Conservation (phyloP, 2,329 filamentous ascomycete species). For the Volutella citrinella region DNA sequence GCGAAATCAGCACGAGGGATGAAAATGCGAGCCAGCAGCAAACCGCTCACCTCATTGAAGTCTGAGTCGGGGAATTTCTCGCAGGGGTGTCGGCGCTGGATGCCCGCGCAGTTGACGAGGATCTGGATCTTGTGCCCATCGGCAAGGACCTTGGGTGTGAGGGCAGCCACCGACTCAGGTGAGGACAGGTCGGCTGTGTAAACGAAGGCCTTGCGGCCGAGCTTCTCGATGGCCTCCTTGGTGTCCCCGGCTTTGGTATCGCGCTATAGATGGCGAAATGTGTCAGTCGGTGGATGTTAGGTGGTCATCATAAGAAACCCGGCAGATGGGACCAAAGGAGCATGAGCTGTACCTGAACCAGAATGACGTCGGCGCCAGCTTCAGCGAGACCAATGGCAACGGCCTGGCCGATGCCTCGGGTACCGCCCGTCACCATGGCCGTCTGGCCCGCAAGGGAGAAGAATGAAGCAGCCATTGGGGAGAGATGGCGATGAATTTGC, state of each 20-base stretch:
- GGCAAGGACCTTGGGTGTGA: slow-evolving; percentile 59
- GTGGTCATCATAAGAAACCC: slow-evolving; percentile 8
- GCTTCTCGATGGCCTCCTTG: slow-evolving; percentile 57
- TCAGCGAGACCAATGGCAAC: slow-evolving; percentile 57
- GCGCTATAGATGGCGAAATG: slow-evolving; percentile 35
- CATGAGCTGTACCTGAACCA: slow-evolving; percentile 53
- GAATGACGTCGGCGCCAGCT: slow-evolving; percentile 54
- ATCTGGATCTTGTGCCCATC: slow-evolving; percentile 68
- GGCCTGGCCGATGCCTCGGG: slow-evolving; percentile 56
- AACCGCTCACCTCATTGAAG: slow-evolving; percentile 60
- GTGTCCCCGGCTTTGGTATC: slow-evolving; percentile 47
- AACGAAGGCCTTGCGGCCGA: slow-evolving; percentile 64
- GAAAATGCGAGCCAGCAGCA: no score
- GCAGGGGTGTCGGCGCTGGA: slow-evolving; percentile 75
- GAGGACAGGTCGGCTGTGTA: slow-evolving; percentile 69
- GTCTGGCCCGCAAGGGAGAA: slow-evolving; percentile 57
- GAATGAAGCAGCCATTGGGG: slow-evolving; percentile 34
- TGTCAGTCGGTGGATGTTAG: slow-evolving; percentile 5
- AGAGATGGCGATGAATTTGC: background rate
- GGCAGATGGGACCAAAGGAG: no score
- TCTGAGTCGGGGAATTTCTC: slow-evolving; percentile 73
- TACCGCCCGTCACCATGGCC: slow-evolving; percentile 55
- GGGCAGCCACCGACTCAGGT: slow-evolving; percentile 53
- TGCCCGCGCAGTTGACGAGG: slow-evolving; percentile 82
- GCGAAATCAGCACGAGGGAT: background rate